Evolutionary conservation across 352 stramenopile genomes (phyloP), one percentile per base, ranked within the genome.

Genomic region (Globisporangium spiculum): DNA sequence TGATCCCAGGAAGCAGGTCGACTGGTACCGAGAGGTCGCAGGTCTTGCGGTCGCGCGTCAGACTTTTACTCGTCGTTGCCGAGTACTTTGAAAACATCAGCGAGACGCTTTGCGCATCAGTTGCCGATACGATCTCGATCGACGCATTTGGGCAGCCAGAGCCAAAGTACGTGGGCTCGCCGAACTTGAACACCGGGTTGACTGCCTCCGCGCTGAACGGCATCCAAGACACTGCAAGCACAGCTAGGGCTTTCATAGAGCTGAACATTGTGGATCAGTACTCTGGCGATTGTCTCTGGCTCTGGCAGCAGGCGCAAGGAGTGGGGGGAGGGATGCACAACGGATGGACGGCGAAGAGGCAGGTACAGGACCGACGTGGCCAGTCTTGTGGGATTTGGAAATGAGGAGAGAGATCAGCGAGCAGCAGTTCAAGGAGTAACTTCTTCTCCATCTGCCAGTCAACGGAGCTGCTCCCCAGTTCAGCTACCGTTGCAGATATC

Each of bases 21-120:
- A 81, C 61, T 1, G 72, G 72, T 16, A 81, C 57, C 3, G 66
- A 57, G 46, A 81, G 66, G 62, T 76, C 75, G 34, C 75, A 78
- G 10, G 66, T 62, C 56, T 71, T 71, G 27, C 72, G 72, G 22
- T 71, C 57, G 36, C 65, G 62, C 44, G 46, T 69, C 14, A 20
- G 8, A 0, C 0, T 44, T 0, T 50, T 34, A 1, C 66, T 65
- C 14, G 72, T 81, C 52, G 62, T n/a, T 14, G 66, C 66, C 3
- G 59, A 56, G 66, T 72, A 81, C 22, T 60, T 52, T 1, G 72
- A 81, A 63, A 81, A 79, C 12, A 81, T 63, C 14, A 81, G 64
- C 22, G 75, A 81, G 20, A 81, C 70, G 4, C 66, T 72, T 53
- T 81, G 72, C 8, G 66, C 72, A 20, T 81, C 73, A 16, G n/a